A percentile compares a stretch with the other conserved stretches of the same genome.
phyloP scores from a whole-genome alignment of 495 filamentous ascomycete species.

The Neurospora sublineolata region DNA sequence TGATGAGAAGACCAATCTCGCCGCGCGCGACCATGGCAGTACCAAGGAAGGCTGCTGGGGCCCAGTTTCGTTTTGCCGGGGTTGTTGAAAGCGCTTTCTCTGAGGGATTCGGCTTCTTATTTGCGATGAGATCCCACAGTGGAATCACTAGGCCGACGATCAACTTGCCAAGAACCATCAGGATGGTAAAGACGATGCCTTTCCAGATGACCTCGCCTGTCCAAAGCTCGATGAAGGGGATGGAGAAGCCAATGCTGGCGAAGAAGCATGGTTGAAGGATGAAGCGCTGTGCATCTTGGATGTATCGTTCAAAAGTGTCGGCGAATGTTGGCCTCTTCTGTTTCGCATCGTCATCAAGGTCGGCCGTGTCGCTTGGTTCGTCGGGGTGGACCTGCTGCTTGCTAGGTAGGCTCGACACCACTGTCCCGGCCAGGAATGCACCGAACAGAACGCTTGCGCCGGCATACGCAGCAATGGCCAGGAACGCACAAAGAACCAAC shows the following conservation, averaged over 20 bases:
- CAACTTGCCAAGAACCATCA: constrained; percentile 59
- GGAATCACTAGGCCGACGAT: constrained; percentile 51
- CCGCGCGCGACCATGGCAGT: constrained; percentile 61
- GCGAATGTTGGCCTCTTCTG: constrained; percentile 17
- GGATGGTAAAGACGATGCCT: constrained; percentile 55
- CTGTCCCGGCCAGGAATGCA: constrained; percentile 54
- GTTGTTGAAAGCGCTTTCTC: neutral
- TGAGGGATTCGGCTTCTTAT: neutral
- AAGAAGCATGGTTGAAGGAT: constrained; percentile 71
- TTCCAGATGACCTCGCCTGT: constrained; percentile 51
- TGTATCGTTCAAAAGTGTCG: constrained; percentile 46
- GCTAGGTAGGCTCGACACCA: constrained; percentile 28
- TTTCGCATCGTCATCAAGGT: constrained; percentile 12
- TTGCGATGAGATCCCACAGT: constrained; percentile 19
- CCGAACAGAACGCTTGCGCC: constrained; percentile 62
- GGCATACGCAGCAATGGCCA: constrained; percentile 26
- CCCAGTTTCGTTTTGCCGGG: constrained; percentile 4
- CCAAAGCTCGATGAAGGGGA: constrained; percentile 65
- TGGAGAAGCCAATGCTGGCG: constrained; percentile 68
- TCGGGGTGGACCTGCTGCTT: neutral
- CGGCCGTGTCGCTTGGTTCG: neutral
- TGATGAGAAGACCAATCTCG: constrained; percentile 71
- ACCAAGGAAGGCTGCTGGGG: constrained; percentile 15
- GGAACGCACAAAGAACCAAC: constrained; percentile 9
- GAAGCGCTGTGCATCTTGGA: constrained; percentile 33